Evolutionary conservation across 768 basidiomycete species (phyloP), one percentile per base, ranked within the genome.

Genomic region (Mycena rebaudengoi): DNA sequence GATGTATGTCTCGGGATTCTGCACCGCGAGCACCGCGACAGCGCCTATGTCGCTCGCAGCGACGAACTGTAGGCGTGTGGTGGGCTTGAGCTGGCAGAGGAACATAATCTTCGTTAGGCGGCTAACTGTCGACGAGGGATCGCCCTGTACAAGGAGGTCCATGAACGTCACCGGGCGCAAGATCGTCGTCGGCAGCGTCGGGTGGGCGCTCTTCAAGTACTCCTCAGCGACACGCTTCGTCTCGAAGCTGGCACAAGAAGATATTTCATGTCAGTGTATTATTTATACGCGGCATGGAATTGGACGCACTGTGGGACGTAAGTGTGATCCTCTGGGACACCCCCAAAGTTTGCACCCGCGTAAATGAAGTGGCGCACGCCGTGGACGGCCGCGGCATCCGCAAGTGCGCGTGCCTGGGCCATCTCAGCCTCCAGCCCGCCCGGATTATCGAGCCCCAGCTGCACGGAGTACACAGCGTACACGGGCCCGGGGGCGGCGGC

Each of bases 111-210:
- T 59, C 1, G 62, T 64, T 8, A 64, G 43, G 16, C 43, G 49
- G 41, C 28, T 23, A 14, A 58, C 50, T 7, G 18, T 12, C 20
- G 62, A 52, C 14, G 62, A 23, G 44, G 61, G 61, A 30, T 62
- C 61, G 23, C 55, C 62, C 10, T 53, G 62, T 14, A 59, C 35
- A 14, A 64, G 62, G 10, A 58, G 56, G 44, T 64, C 62, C 62
- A 64, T 64, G 50, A 64, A 64, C 6, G 62, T 64, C 11, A 64
- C 62, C 0, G 62, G 62, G 14, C 56, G 62, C 28, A 64, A 30
- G 33, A 64, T 10, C 28, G 56, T 64, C 18, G 44, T 40, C 16
- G 56, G 56, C 10, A 64, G 49, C 0, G 35, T 53, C 12, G 62
- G 56, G 50, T 64, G 62, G 14, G 41, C 23, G 28, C 4, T 48